A percentile compares a stretch with the other conserved stretches of the same genome.
Evolutionary conservation across 495 filamentous ascomycete genomes (phyloP).

Genomic region (Astrothelium subdiscretum): DNA sequence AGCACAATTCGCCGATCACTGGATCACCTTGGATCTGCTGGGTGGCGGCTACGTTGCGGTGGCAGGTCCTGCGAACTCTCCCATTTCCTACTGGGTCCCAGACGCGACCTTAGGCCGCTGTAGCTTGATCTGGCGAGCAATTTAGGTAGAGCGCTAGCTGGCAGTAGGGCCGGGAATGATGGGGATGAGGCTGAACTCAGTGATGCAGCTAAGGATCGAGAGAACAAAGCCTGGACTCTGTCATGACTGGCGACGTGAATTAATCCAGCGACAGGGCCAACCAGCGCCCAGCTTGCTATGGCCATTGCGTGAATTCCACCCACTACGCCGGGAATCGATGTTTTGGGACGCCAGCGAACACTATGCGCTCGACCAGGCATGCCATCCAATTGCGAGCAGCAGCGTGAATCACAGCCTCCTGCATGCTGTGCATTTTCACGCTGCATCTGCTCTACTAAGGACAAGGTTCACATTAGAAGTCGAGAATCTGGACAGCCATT

Average conservation of each 20-base stretch:
- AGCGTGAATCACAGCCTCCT: neutral
- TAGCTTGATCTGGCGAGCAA: neutral
- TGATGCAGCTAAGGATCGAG: neutral
- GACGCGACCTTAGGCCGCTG: neutral
- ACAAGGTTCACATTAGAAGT: neutral
- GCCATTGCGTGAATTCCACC: neutral
- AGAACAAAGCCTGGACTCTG: neutral
- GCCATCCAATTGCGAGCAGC: neutral
- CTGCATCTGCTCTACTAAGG: neutral
- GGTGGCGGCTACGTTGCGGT: neutral
- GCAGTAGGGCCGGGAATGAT: neutral
- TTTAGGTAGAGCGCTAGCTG: neutral
- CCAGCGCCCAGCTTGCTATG: neutral
- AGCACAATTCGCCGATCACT: neutral
- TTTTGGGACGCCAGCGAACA: neutral
- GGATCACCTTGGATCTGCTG: neutral
- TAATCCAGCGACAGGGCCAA: neutral
- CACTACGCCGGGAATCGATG: neutral
- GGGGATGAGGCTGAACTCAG: neutral
- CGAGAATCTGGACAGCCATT: neutral
- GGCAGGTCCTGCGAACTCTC: neutral
- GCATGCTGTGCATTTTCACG: neutral
- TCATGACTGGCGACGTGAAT: neutral
- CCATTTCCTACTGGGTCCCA: constrained; percentile 1
- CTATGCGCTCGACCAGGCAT: neutral